Conservation (phyloP, 169 alveolate genomes). For the Plasmodium coatneyi region DNA sequence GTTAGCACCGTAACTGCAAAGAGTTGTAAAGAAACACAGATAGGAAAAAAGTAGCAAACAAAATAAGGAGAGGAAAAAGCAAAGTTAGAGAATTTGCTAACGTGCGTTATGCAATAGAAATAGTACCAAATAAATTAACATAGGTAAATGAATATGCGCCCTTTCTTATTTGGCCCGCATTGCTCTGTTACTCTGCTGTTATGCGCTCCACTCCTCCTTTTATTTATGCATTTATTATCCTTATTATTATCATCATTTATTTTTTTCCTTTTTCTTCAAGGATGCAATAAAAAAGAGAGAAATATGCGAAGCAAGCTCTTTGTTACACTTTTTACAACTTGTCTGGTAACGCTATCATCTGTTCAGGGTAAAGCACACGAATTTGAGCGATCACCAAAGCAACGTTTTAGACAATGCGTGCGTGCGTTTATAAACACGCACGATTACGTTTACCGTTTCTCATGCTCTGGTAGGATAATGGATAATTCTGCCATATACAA, state of each 20-base stretch:
- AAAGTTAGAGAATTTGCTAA: conserved; percentile 8
- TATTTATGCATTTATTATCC: background rate
- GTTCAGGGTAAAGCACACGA: conserved; percentile 24
- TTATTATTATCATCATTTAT: background rate
- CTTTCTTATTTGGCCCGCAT: background rate
- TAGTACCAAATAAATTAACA: background rate
- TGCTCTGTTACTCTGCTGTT: background rate
- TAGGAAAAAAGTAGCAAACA: background rate
- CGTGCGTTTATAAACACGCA: background rate
- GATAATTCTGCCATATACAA: background rate
- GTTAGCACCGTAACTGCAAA: background rate
- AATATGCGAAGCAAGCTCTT: conserved; percentile 38
- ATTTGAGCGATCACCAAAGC: background rate
- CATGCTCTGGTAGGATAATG: background rate
- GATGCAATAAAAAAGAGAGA: conserved; percentile 38
- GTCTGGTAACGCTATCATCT: conserved; percentile 9
- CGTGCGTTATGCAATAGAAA: background rate
- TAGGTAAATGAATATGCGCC: conserved; percentile 7
- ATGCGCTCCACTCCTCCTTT: background rate
- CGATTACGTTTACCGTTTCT: background rate
- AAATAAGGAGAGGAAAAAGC: background rate
- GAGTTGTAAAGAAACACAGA: background rate
- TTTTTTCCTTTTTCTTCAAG: conserved; percentile 6
- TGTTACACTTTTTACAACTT: conserved; percentile 23
- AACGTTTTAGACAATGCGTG: background rate